Evolutionary conservation across 305 asterid genomes (phyloP).

Genomic region (Fraxinus sp.): DNA sequence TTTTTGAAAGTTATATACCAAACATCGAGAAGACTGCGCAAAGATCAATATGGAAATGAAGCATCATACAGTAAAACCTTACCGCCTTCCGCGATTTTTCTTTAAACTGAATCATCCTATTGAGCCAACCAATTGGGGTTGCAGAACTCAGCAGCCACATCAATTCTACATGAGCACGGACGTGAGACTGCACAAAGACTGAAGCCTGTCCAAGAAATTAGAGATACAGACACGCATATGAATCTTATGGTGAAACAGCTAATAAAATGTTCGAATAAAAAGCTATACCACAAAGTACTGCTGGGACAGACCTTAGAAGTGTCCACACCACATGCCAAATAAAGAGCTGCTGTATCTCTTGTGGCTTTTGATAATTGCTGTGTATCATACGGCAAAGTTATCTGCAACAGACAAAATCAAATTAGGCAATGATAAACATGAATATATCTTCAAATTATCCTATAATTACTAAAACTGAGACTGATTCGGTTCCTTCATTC

Average conservation of each 20-base stretch:
- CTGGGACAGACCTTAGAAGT: slow-evolving; percentile 60
- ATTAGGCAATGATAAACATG: neutral
- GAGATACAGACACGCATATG: slow-evolving; percentile 23
- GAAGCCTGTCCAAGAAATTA: slow-evolving; percentile 64
- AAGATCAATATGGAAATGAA: slow-evolving; percentile 1
- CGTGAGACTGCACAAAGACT: slow-evolving; percentile 97
- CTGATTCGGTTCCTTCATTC: neutral
- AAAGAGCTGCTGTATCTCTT: slow-evolving; percentile 92
- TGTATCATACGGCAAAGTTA: slow-evolving; percentile 80
- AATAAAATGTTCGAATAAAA: neutral
- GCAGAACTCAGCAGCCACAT: slow-evolving; percentile 95
- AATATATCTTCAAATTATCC: neutral
- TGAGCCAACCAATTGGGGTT: slow-evolving; percentile 95
- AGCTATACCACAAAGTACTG: neutral
- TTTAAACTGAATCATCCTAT: slow-evolving; percentile 91
- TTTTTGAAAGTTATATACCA: neutral
- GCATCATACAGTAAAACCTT: slow-evolving; percentile 40
- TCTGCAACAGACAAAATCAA: slow-evolving; percentile 42
- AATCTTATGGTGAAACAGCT: slow-evolving; percentile 4
- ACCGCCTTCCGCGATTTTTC: slow-evolving; percentile 92
- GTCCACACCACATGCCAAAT: slow-evolving; percentile 97
- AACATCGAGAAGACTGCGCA: neutral
- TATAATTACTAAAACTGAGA: neutral
- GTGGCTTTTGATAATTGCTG: slow-evolving; percentile 77
- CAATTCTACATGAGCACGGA: slow-evolving; percentile 88